Evolutionary conservation across 2,329 filamentous ascomycete genomes (phyloP).

Genomic region (Colletotrichum australisinense): DNA sequence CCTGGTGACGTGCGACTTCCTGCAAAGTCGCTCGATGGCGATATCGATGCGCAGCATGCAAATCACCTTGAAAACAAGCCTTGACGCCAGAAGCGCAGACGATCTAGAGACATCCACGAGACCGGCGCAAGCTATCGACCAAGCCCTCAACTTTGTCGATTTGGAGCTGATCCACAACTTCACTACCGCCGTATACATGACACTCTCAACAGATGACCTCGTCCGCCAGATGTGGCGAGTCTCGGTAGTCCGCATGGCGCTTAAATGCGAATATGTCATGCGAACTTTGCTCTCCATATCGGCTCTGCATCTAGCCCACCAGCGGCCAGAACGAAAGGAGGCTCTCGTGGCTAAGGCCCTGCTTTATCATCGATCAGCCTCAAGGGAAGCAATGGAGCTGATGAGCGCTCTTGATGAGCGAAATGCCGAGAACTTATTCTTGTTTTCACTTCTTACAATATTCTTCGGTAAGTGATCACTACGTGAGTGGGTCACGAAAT

Average conservation of each 20-base stretch:
- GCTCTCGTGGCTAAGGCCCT: conserved; percentile 45
- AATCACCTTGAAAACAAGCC: not conserved
- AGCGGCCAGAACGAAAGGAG: conserved; percentile 48
- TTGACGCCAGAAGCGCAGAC: not conserved
- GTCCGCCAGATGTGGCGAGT: conserved; percentile 59
- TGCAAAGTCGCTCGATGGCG: conserved; percentile 12
- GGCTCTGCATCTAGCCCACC: conserved; percentile 60
- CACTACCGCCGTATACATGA: conserved; percentile 59
- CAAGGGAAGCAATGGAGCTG: conserved; percentile 34
- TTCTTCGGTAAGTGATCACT: conserved; percentile 42
- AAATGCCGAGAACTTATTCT: conserved; percentile 39
- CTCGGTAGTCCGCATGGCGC: conserved; percentile 57
- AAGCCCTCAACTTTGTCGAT: conserved; percentile 52
- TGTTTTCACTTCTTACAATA: conserved; percentile 48
- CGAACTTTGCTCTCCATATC: conserved; percentile 61
- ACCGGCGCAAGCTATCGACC: conserved; percentile 28
- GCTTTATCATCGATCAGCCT: conserved; percentile 31
- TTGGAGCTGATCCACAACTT: conserved; percentile 67
- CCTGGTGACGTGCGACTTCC: conserved; percentile 41
- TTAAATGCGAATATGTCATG: conserved; percentile 60
- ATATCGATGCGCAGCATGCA: not conserved
- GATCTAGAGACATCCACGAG: not conserved
- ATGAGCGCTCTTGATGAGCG: conserved; percentile 35
- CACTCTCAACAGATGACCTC: conserved; percentile 53
- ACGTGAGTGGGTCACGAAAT: not conserved